Conservation (phyloP, 1,284 basidiomycete species). For the Prillingera fragicola region DNA sequence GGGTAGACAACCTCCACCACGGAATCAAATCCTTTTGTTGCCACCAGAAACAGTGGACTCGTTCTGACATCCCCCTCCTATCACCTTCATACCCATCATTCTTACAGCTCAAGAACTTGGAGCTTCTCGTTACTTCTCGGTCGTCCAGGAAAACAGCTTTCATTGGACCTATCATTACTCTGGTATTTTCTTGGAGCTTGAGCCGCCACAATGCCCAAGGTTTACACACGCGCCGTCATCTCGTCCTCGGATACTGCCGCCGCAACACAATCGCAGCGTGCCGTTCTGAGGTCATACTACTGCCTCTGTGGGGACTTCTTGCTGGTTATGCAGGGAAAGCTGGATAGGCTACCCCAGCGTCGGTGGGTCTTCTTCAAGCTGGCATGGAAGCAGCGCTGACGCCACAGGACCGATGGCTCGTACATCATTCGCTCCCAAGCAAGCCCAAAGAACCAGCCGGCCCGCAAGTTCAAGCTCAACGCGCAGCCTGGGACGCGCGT, state of each 20-base stretch:
- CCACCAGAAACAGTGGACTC: too few relatives aligned
- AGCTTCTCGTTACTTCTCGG: too few relatives aligned
- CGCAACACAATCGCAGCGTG: conserved; percentile 36
- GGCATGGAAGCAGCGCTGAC: background rate
- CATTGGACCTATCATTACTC: too few relatives aligned
- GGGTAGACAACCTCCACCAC: too few relatives aligned
- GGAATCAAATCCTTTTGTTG: too few relatives aligned
- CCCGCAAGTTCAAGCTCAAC: conserved; percentile 49
- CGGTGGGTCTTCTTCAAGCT: conserved; percentile 25
- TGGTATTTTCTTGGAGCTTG: too few relatives aligned
- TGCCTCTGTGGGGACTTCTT: conserved; percentile 50
- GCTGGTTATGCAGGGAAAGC: conserved; percentile 44
- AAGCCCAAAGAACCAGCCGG: conserved; percentile 21
- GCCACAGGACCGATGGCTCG: conserved; percentile 36
- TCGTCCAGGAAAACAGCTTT: too few relatives aligned
- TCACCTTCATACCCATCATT: too few relatives aligned
- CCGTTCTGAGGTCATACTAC: conserved; percentile 47
- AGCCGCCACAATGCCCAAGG: conserved; percentile 47
- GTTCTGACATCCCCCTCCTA: too few relatives aligned
- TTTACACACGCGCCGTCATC: conserved; percentile 41
- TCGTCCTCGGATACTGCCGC: conserved; percentile 45
- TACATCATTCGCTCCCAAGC: conserved; percentile 41
- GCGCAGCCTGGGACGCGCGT: conserved; percentile 37
- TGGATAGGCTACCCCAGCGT: conserved; percentile 42
- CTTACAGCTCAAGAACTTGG: too few relatives aligned